Conservation (phyloP, 352 stramenopile species). For the Halophytophthora batemanensis region DNA sequence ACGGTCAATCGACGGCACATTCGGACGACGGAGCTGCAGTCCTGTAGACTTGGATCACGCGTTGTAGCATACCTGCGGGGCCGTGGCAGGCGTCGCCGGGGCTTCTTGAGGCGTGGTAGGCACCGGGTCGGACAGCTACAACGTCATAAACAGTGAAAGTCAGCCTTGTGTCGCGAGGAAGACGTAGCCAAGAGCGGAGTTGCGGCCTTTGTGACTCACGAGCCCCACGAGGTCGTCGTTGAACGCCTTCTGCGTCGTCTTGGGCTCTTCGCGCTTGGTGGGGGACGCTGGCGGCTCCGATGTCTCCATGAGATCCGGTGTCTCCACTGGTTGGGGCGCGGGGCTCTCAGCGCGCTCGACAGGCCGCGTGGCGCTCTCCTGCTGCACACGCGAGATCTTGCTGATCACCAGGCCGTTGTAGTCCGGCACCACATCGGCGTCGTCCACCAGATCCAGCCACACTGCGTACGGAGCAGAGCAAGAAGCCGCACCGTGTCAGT, state of each 20-base stretch:
- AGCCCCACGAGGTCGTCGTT: constrained; percentile 82
- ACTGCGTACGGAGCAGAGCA: constrained; percentile 49
- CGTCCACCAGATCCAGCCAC: constrained; percentile 77
- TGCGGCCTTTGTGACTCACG: constrained; percentile 24
- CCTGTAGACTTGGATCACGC: no score
- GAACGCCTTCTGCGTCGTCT: constrained; percentile 51
- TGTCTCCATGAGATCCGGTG: constrained; percentile 77
- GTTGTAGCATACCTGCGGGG: constrained; percentile 35
- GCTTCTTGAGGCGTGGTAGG: constrained; percentile 34
- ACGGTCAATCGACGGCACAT: no score
- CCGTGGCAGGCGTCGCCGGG: constrained; percentile 34
- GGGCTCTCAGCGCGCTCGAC: constrained; percentile 33
- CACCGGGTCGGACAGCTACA: constrained; percentile 60
- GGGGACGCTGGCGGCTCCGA: constrained; percentile 31
- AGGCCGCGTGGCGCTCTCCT: constrained; percentile 37
- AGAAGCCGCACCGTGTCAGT: constrained; percentile 1
- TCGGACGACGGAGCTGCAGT: no score
- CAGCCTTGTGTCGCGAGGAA: neutral
- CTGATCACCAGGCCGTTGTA: constrained; percentile 79
- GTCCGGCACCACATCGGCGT: constrained; percentile 66
- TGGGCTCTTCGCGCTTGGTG: constrained; percentile 47
- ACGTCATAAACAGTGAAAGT: constrained; percentile 3
- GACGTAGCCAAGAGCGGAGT: neutral
- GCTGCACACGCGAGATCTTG: constrained; percentile 75
- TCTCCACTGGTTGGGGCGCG: constrained; percentile 24